phyloP scores from a whole-genome alignment of 345 rosid species.

The Camelina hispida region DNA sequence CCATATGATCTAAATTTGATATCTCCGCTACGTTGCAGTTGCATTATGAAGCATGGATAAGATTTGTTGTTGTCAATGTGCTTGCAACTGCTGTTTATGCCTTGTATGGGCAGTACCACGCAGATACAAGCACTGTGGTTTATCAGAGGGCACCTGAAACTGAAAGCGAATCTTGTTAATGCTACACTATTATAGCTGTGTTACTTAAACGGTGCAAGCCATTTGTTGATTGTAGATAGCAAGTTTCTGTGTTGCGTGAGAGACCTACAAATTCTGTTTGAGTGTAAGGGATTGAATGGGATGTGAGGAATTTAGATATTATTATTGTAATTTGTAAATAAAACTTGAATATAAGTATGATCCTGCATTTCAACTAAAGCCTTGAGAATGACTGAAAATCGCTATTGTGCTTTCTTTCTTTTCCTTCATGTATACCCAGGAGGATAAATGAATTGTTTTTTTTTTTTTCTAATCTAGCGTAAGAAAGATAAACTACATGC shows the following conservation, averaged over 20 bases:
- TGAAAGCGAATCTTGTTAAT: slow-evolving; percentile 37
- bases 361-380: slow-evolving; percentile 6
- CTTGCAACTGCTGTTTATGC: slow-evolving; percentile 69
- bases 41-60: slow-evolving; percentile 92
- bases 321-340: slow-evolving; percentile 24
- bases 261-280: background rate
- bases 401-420: background rate
- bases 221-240: slow-evolving; percentile 6
- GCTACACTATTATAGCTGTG: background rate
- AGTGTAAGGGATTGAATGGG: slow-evolving; percentile 12
- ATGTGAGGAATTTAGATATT: background rate
- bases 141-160: slow-evolving; percentile 63
- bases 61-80: slow-evolving; percentile 74
- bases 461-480: too few species aligned
- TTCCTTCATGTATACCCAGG: background rate
- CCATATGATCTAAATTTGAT: slow-evolving; percentile 31
- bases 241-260: slow-evolving; percentile 2
- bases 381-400: background rate
- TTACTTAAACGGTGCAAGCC: background rate
- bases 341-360: background rate
- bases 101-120: slow-evolving; percentile 84
- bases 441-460: too few species aligned
- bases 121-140: slow-evolving; percentile 59
- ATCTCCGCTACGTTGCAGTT: slow-evolving; percentile 53
- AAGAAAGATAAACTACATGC: background rate